A percentile compares a stretch with the other conserved stretches of the same genome.
phyloP scores from a whole-genome alignment of 306 rosid species.

The Macrotyloma uniflorum region DNA sequence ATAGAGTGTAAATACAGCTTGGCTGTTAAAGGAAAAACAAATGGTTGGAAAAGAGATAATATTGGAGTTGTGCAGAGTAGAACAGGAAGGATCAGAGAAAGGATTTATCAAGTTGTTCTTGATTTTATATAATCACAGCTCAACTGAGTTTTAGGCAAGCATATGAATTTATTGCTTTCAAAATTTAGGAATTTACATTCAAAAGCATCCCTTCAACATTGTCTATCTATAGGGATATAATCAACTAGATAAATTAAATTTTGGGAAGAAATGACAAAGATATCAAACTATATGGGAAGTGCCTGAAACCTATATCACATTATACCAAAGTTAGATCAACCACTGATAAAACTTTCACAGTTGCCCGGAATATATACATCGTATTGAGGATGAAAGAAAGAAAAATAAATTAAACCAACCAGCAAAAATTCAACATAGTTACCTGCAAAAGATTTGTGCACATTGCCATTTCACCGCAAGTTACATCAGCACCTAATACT shows the following conservation, averaged over 20 bases:
- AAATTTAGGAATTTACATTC: neutral
- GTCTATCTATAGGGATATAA: constrained; percentile 1
- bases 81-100: neutral
- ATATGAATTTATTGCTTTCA: constrained; percentile 1
- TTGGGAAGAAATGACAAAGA: neutral
- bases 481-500: constrained; percentile 85
- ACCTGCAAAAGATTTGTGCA: constrained; percentile 97
- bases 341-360: neutral
- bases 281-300: neutral
- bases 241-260: constrained; percentile 14
- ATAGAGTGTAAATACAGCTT: constrained; percentile 22
- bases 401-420: constrained; percentile 25
- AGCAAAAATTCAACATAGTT: constrained; percentile 29
- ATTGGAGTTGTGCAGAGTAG: neutral
- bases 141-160: constrained; percentile 19
- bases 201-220: neutral
- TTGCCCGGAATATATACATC: constrained; percentile 23
- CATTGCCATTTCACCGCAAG: constrained; percentile 99
- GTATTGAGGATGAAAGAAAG: constrained; percentile 3
- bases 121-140: constrained; percentile 24
- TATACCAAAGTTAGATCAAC: neutral
- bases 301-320: neutral
- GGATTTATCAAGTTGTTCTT: neutral
- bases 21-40: neutral
- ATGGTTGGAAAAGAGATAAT: neutral